These are phyloP conservation scores for Lasiosphaeria miniovina DNA, from an alignment of 495 filamentous ascomycete species.

Conservation along the genomic window DNA sequence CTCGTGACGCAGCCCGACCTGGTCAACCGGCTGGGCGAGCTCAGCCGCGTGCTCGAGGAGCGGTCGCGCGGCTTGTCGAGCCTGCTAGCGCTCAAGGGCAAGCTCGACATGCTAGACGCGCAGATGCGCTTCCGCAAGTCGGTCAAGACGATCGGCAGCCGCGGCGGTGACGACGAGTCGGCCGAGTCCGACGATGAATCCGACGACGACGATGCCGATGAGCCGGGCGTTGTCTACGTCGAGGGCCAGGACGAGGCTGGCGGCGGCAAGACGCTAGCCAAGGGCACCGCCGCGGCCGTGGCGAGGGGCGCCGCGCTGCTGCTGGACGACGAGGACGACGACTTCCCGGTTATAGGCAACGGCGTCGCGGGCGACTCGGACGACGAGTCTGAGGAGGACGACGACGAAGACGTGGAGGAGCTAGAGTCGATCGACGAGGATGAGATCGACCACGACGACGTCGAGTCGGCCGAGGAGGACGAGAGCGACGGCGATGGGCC, in stretches of 20 bases:
- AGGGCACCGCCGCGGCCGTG: conserved; percentile 41
- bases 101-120: conserved; percentile 84
- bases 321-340: conserved; percentile 26
- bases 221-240: conserved; percentile 72
- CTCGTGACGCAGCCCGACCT: conserved; percentile 77
- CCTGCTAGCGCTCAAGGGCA: conserved; percentile 84
- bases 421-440: conserved; percentile 37
- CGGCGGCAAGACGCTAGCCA: conserved; percentile 37
- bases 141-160: conserved; percentile 42
- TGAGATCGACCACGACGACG: conserved; percentile 39
- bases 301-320: conserved; percentile 6
- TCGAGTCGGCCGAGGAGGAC: conserved; percentile 29
- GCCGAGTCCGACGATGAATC: conserved; percentile 80
- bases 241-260: conserved; percentile 63
- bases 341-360: conserved; percentile 17
- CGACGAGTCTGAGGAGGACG: conserved; percentile 32
- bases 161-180: conserved; percentile 46
- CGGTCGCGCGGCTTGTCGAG: conserved; percentile 78
- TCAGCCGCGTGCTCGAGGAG: conserved; percentile 82
- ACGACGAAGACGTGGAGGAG: conserved; percentile 30
- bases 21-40: conserved; percentile 67
- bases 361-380: conserved; percentile 28
- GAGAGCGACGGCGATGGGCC: conserved; percentile 34
- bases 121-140: conserved; percentile 76
- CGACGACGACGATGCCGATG: conserved; percentile 53